Evolutionary conservation across 2,329 filamentous ascomycete species (phyloP), one percentile per base, ranked within the genome.

Genomic region (Microcyclospora pomicola): DNA sequence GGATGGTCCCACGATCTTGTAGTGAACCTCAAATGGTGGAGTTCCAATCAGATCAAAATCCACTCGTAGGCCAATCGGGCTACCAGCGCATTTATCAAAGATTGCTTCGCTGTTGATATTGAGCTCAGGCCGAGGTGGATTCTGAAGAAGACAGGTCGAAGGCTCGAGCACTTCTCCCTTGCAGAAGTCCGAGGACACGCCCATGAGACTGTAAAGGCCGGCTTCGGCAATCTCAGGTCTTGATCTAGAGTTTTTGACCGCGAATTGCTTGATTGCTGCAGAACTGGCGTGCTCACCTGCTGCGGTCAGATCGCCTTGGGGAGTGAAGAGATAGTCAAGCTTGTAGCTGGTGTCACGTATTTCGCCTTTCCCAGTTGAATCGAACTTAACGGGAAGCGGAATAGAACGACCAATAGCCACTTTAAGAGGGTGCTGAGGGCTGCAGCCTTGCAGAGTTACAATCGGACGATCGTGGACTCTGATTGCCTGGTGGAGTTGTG

Each of bases 81-180:
- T 94, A 34, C 87, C 86, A 28, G 87, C 88, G 58, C 91, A 98
- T 56, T 92, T 93, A 59, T 98, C 91, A 37, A 84, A 82, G 32
- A 98, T 86, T 44, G 86, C 80, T 49, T 93, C 82, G 6, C 77
- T 71, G 27, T 72, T 72, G 35, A 98, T 66, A 4, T 74, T 68
- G 41, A 98, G 59, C 39, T 80, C 75, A 9, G 91, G 91, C 60
- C 94, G 80, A 0, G 91, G 79, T 5, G 91, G 91, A 48, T 96
- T 98, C 47, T 92, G 71, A 38, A 98, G 66, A 41, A 94, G 69
- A 58, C 88, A 96, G n/a, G 87, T 91, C 2, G 88, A 83, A 19
- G 91, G 91, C 58, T 98, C 91, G 46, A 88, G 72, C 4, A 98
- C 77, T 49, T 96, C 87, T 33, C 91, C 91, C 27, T 76, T 69